Base-by-base conservation (phyloP, 352 stramenopile species). In the Globisporangium acanthophoron region DNA sequence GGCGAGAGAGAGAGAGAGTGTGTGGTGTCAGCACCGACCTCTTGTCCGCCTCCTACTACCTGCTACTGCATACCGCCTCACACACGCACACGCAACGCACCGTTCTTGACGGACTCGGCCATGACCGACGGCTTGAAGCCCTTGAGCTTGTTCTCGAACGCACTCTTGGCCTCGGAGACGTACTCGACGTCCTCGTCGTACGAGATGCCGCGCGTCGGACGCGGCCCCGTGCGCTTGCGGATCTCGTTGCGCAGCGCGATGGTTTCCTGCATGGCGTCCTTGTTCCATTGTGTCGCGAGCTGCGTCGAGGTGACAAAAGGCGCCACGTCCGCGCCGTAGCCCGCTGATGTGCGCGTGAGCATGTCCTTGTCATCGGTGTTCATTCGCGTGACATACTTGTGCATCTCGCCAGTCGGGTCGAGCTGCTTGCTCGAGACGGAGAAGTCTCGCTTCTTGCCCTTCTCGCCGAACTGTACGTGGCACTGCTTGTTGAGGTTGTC, bases 131-230 rank as follows among this genome's bases (percentile, higher is more conserved):
- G 72, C 58, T 90, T 91, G 65, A 84, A 73, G 16, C 69, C 71
- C 54, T 83, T 87, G 44, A 71, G 74, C 56, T 90, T 90, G 67
- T 90, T 86, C 55, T 78, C 72, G 59, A 76, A 91, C 51, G 74
- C 69, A 45, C 76, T 85, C 59, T 86, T 91, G 56, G 74, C 66
- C 58, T 90, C 79, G 21, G 80, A 92, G 8, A 91, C 50, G 60
- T 94, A 94, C 56, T 88, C 75, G 15, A 92, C 70, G 37, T 90
- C 73, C 33, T 92, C 82, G 46, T 94, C 79, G 50, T 85, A 89
- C 16, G 80, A 87, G 64, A 89, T 86, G 20, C 78, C 76, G 52
- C 73, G 66, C 24, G 78, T 85, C 27, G 71, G 69, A 11, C 69
- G 67, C 13, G 76, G 72, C 12, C 77, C 77, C 15, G 80, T 90